phyloP scores from a whole-genome alignment of 176 grass and related monocot genomes.

The Metroxylon sagu region DNA sequence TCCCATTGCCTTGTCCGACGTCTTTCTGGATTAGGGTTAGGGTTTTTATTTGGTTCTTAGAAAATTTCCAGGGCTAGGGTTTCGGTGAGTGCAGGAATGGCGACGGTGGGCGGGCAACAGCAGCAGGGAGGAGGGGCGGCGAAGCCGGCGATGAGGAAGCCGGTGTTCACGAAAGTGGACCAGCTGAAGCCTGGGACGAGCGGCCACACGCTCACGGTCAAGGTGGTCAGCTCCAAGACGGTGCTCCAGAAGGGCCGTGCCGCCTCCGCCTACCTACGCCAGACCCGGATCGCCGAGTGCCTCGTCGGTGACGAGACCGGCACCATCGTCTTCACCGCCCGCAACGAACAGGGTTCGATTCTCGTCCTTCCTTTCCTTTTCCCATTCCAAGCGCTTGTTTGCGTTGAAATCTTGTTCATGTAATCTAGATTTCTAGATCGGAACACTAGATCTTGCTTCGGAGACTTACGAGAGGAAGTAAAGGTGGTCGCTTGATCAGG shows the following conservation, averaged over 20 bases:
- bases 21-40: constrained; percentile 16
- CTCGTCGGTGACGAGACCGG: constrained; percentile 82
- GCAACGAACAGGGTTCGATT: constrained; percentile 76
- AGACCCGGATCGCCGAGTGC: constrained; percentile 71
- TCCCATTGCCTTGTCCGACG: not conserved
- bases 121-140: not conserved
- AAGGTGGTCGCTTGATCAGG: no score
- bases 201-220: constrained; percentile 41
- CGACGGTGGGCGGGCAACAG: constrained; percentile 32
- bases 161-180: constrained; percentile 81
- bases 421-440: no score
- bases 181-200: constrained; percentile 69
- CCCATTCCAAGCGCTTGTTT: no score
- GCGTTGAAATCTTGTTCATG: no score
- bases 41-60: not conserved
- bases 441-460: no score
- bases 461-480: no score
- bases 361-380: no score
- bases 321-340: constrained; percentile 69
- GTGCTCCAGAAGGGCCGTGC: constrained; percentile 46
- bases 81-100: constrained; percentile 19
- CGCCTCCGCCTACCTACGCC: constrained; percentile 31
- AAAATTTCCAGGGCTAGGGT: not conserved
- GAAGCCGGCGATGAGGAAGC: constrained; percentile 66
- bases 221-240: constrained; percentile 32